These are phyloP conservation scores for Fusarium dimerum DNA, from an alignment of 2,329 filamentous ascomycete species.

Conservation along the genomic window DNA sequence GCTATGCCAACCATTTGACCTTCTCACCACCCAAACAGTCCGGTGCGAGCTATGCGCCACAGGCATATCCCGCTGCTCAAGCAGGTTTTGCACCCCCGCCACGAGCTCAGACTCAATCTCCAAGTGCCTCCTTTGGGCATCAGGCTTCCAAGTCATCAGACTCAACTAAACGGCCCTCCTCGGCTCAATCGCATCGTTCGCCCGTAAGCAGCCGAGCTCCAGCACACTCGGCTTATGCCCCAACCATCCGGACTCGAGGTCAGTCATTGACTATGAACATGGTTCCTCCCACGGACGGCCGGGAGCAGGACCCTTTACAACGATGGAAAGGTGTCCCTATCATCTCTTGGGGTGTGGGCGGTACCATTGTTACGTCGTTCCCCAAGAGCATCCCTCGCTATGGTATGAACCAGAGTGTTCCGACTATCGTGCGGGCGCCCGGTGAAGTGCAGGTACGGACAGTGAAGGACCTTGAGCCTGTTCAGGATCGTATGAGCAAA, in stretches of 20 bases:
- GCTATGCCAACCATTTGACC: conserved; percentile 41
- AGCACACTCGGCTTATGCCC: conserved; percentile 28
- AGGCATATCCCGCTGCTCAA: conserved; percentile 33
- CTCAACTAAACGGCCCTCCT: conserved; percentile 55
- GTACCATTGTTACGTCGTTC: conserved; percentile 79
- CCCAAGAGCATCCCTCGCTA: conserved; percentile 89
- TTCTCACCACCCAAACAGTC: conserved; percentile 59
- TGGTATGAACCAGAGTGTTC: conserved; percentile 68
- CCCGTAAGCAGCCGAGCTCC: conserved; percentile 30
- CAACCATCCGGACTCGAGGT: conserved; percentile 47
- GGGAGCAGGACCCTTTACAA: conserved; percentile 74
- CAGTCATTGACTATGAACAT: conserved; percentile 59
- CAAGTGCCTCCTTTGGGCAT: conserved; percentile 48
- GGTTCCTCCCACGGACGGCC: conserved; percentile 64
- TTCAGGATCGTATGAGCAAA: conserved; percentile 71
- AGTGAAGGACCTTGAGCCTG: conserved; percentile 71
- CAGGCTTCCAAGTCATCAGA: conserved; percentile 38
- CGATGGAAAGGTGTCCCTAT: conserved; percentile 90
- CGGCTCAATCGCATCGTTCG: conserved; percentile 48
- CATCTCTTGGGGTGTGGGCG: conserved; percentile 86
- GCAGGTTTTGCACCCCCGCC: conserved; percentile 55
- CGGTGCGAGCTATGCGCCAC: conserved; percentile 49
- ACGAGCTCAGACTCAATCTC: conserved; percentile 64
- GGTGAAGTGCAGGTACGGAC: conserved; percentile 80
- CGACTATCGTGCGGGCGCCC: conserved; percentile 78